A percentile compares a stretch with the other conserved stretches of the same genome.
phyloP scores from a whole-genome alignment of 177 flowering plant species.

The Tripterygium wilfordii region DNA sequence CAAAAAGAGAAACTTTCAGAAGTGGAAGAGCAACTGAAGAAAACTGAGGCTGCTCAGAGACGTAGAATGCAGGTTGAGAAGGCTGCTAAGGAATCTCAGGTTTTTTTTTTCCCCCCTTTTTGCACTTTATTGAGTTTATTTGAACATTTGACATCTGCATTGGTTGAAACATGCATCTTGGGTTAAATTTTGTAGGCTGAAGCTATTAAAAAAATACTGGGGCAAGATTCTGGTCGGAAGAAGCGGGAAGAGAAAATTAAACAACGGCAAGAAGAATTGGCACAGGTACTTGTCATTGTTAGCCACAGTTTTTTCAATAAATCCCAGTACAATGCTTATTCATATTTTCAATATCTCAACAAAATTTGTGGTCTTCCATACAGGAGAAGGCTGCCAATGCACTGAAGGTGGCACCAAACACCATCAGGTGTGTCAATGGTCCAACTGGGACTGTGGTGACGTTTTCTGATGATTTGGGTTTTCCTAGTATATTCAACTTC shows the following conservation, averaged over 20 bases:
- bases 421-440: slow-evolving; percentile 62
- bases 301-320: not conserved
- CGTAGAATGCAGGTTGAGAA: slow-evolving; percentile 84
- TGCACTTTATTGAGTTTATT: too few relatives aligned
- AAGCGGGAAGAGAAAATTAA: slow-evolving; percentile 79
- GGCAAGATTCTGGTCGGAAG: slow-evolving; percentile 92
- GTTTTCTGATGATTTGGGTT: slow-evolving; percentile 64
- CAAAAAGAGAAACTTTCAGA: slow-evolving; percentile 93
- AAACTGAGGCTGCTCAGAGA: slow-evolving; percentile 94
- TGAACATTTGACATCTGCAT: not conserved
- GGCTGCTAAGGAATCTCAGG: slow-evolving; percentile 90
- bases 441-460: slow-evolving; percentile 74
- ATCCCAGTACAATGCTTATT: too few relatives aligned
- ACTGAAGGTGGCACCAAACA: slow-evolving; percentile 40
- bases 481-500: slow-evolving; percentile 69
- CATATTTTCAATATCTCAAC: too few relatives aligned
- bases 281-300: too few relatives aligned
- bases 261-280: slow-evolving; percentile 83
- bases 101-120: slow-evolving; percentile 18
- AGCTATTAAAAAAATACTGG: slow-evolving; percentile 91
- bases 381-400: slow-evolving; percentile 88
- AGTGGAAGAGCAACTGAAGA: slow-evolving; percentile 84
- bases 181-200: slow-evolving; percentile 58
- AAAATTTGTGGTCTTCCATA: too few relatives aligned
- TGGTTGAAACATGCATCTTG: not conserved